Conservation (phyloP, 2,329 filamentous ascomycete genomes). For the Apiospora pterosperma region DNA sequence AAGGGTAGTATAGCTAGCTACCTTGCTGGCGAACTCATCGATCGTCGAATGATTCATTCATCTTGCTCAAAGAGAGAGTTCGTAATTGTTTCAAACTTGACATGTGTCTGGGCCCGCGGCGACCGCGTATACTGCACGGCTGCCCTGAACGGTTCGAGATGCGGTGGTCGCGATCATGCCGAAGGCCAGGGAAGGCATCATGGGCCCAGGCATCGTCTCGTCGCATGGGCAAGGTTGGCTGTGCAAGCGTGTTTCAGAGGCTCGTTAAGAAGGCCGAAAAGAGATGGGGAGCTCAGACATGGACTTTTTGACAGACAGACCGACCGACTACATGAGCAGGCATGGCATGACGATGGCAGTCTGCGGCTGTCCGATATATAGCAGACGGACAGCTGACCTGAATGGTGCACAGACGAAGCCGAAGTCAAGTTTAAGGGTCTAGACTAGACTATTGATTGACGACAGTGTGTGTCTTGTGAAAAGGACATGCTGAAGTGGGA, state of each 20-base stretch:
- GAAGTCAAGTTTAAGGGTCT: neutral
- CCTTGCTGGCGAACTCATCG: neutral
- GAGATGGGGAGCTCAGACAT: neutral
- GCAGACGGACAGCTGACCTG: neutral
- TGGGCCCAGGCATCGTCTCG: too few relatives aligned
- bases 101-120: neutral
- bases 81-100: neutral
- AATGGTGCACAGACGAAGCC: neutral
- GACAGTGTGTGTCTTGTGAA: neutral
- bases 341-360: neutral
- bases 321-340: too few relatives aligned
- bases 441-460: neutral
- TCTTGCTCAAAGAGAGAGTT: neutral
- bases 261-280: neutral
- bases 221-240: neutral
- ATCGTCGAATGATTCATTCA: neutral
- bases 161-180: neutral
- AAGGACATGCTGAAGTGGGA: neutral
- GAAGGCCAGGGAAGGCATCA: neutral
- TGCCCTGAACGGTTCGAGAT: neutral
- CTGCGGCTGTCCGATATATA: neutral
- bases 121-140: neutral
- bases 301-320: too few relatives aligned
- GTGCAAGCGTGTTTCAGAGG: neutral
- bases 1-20: neutral